Evolutionary conservation across 176 grass and related monocot species (phyloP).

Genomic region (Eragrostis nindensis): DNA sequence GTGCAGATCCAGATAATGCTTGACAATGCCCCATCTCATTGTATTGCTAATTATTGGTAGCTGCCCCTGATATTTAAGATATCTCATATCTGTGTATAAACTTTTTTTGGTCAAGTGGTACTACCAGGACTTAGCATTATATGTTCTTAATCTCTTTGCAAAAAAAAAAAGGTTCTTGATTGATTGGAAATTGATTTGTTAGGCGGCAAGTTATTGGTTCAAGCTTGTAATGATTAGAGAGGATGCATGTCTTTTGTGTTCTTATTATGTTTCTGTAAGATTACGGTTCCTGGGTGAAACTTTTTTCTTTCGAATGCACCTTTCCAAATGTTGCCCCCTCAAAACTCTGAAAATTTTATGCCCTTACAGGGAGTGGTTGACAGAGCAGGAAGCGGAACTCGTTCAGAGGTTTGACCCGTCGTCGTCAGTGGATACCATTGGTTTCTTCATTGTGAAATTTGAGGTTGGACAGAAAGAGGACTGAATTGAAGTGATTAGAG

Average conservation of each 20-base stretch:
- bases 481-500: not conserved
- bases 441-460: constrained; percentile 97
- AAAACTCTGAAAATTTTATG: constrained; percentile 3
- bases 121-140: not conserved
- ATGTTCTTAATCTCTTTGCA: too few species aligned
- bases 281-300: not conserved
- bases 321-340: not conserved
- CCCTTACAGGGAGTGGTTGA: constrained; percentile 77
- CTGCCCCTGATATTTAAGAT: not conserved
- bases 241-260: not conserved
- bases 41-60: not conserved
- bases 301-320: not conserved
- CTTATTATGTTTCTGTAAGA: not conserved
- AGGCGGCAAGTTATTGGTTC: not conserved
- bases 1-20: constrained; percentile 13
- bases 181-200: not conserved
- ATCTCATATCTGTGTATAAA: not conserved
- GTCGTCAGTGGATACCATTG: constrained; percentile 83
- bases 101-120: not conserved
- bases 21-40: constrained; percentile 5
- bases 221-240: not conserved
- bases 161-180: too few species aligned
- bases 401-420: constrained; percentile 97
- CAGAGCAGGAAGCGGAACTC: constrained; percentile 72
- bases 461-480: constrained; percentile 54